phyloP scores from a whole-genome alignment of 169 alveolate genomes.

The Cryptosporidium sp. region DNA sequence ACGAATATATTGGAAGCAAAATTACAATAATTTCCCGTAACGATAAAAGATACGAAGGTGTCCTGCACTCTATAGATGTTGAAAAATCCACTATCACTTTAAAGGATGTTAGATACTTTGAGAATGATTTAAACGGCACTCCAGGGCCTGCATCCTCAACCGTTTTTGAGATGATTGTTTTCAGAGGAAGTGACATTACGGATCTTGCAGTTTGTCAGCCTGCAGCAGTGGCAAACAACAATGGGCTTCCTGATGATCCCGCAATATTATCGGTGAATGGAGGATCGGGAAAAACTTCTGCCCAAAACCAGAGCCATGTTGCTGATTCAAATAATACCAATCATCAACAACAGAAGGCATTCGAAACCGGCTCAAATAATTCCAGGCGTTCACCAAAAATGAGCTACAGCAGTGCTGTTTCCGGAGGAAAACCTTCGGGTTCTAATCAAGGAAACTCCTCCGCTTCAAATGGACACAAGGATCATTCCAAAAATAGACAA shows the following conservation, averaged over 20 bases:
- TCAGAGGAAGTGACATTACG: conserved; percentile 73
- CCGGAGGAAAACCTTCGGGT: conserved; percentile 4
- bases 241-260: conserved; percentile 39
- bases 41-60: conserved; percentile 67
- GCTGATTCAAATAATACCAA: neutral
- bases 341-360: neutral
- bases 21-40: conserved; percentile 71
- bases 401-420: conserved; percentile 11
- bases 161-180: conserved; percentile 68
- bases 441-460: neutral
- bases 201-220: conserved; percentile 74
- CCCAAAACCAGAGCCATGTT: neutral
- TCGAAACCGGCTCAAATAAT: neutral
- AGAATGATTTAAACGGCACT: conserved; percentile 23
- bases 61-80: conserved; percentile 70
- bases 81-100: conserved; percentile 65
- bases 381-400: conserved; percentile 16
- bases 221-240: neutral
- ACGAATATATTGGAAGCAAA: conserved; percentile 71
- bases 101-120: conserved; percentile 70
- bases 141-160: conserved; percentile 63
- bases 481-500: conserved; percentile 39
- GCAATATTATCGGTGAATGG: conserved; percentile 57
- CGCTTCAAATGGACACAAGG: neutral
- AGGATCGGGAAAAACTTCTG: neutral